Base-by-base conservation (phyloP, 192 early-diverging fungal genomes). In the Phlyctochytrium arcticum region DNA sequence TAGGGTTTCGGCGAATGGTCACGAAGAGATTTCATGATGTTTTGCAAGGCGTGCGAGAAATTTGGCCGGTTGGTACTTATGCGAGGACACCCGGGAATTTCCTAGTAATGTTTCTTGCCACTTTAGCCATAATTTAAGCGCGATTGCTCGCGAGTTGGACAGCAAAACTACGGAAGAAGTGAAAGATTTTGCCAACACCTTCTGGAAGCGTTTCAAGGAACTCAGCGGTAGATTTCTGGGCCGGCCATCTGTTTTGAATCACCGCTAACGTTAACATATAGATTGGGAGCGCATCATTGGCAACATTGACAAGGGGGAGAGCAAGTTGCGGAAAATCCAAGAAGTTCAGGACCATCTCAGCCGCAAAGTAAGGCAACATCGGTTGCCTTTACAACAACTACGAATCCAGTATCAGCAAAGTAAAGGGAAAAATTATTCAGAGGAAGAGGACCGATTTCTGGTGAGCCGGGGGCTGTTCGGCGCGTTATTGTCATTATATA, bases 401-500 rank as follows among this genome's bases (percentile, higher is more conserved):
- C 83, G 83, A 72, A 88, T 99, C 29, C 83, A 87, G 6, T 98
- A 98, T 73, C 88, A 86, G 54, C 88, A 91, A 59, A 89, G 85
- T 54, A 93, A 88, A 53, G 93, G 94, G 39, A 92, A 92, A 70
- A 90, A 89, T 34, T 95, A 85, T 69, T 94, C 94, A 0, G 96
- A 99, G 65, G 94, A 96, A 29, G 96, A 99, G 76, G 96, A 99
- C 73, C 88, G 96, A 21, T 99, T 95, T 71, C 72, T 99, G 74
- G 82, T 84, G 33, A 21, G 69, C 15, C 21, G 12, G 15, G 21
- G 12, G 39, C 15, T n/a, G n/a, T n/a, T n/a, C n/a, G n/a, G n/a
- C n/a, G n/a, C n/a, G n/a, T n/a, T n/a, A n/a, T n/a, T n/a, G n/a
- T n/a, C n/a, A n/a, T n/a, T n/a, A n/a, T n/a, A n/a, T n/a, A n/a